Conservation (phyloP, 768 basidiomycete species). For the Lactarius trivialis region DNA sequence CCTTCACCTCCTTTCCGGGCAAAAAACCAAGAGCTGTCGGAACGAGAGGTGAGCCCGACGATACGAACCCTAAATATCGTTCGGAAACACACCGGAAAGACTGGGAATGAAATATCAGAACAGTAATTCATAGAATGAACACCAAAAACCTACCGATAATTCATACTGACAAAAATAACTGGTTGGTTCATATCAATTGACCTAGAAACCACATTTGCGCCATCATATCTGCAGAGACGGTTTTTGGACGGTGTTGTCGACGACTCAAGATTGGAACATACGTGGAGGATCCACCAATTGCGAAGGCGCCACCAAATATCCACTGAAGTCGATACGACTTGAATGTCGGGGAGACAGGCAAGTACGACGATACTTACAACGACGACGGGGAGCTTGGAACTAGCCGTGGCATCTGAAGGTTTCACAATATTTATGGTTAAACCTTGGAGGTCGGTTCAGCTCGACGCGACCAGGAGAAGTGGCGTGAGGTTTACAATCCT, state of each 20-base stretch:
- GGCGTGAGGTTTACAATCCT: constrained; percentile 4
- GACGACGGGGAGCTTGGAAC: constrained; percentile 21
- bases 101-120: neutral
- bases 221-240: constrained; percentile 36
- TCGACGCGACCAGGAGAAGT: neutral
- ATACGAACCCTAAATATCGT: too few species aligned
- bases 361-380: constrained; percentile 10
- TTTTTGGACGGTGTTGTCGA: neutral
- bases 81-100: constrained; percentile 3
- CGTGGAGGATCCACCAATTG: neutral
- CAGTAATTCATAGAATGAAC: neutral
- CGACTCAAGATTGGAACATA: neutral
- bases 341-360: neutral
- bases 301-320: constrained; percentile 33
- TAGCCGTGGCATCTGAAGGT: constrained; percentile 18
- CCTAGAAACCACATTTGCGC: constrained; percentile 37
- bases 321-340: too few species aligned
- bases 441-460: constrained; percentile 11
- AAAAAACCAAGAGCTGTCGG: constrained; percentile 37
- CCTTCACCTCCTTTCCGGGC: constrained; percentile 23
- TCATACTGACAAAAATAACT: constrained; percentile 48
- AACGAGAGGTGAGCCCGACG: neutral
- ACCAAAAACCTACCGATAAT: constrained; percentile 36
- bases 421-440: constrained; percentile 27
- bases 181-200: constrained; percentile 40